A percentile compares a stretch with the other conserved stretches of the same genome.
Evolutionary conservation across 495 filamentous ascomycete species (phyloP).

Genomic region (Chaetomidium leptoderma): DNA sequence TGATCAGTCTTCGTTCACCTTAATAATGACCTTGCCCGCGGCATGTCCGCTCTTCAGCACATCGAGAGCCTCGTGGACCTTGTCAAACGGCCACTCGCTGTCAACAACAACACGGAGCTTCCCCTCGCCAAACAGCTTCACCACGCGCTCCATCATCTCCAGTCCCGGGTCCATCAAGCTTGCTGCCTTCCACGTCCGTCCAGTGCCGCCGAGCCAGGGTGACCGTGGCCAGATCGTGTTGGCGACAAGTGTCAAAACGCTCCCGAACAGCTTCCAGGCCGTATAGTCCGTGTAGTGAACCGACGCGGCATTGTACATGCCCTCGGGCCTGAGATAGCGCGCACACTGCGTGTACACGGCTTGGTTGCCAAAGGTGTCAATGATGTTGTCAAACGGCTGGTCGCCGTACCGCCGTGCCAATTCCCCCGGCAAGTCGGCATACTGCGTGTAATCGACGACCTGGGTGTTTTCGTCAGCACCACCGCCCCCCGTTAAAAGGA

Average conservation of each 20-base stretch:
- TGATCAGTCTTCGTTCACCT: constrained; percentile 19
- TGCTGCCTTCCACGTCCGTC: constrained; percentile 27
- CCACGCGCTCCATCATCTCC: constrained; percentile 30
- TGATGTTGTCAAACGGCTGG: constrained; percentile 32
- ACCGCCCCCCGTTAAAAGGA: too few relatives aligned
- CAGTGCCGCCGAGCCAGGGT: constrained; percentile 31
- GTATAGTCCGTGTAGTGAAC: constrained; percentile 24
- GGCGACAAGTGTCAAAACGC: constrained; percentile 22
- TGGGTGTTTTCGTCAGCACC: neutral
- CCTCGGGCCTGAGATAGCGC: constrained; percentile 30
- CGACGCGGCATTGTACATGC: constrained; percentile 34
- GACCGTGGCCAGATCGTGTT: constrained; percentile 33
- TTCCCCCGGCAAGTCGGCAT: constrained; percentile 21
- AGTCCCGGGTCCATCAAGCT: constrained; percentile 27
- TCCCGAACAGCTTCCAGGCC: constrained; percentile 21
- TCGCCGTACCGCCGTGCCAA: constrained; percentile 19
- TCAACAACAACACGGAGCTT: constrained; percentile 31
- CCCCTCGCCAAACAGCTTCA: constrained; percentile 27
- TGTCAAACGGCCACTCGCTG: constrained; percentile 29
- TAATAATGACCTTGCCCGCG: constrained; percentile 33
- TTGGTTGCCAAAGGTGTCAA: constrained; percentile 36
- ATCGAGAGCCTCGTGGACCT: constrained; percentile 31
- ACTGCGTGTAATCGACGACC: constrained; percentile 29
- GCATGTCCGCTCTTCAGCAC: constrained; percentile 27
- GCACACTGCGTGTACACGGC: constrained; percentile 29